A percentile compares a stretch with the other conserved stretches of the same genome.
These are phyloP conservation scores for Monosporozyma aquatica DNA, from an alignment of 805 yeast genomes.

Conservation along the genomic window DNA sequence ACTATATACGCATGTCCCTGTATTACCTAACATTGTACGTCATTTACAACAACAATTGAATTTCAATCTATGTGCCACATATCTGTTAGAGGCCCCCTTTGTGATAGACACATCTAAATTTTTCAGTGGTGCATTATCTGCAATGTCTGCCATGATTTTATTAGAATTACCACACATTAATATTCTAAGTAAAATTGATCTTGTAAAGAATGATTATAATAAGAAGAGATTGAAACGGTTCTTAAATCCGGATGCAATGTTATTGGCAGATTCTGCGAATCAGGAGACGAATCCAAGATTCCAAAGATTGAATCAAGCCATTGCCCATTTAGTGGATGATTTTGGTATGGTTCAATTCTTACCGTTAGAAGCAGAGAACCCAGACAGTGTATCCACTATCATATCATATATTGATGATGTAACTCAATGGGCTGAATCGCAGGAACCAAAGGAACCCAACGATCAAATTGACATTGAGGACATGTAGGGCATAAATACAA, in stretches of 20 bases:
- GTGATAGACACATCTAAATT: constrained; percentile 84
- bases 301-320: constrained; percentile 62
- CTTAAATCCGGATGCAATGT: constrained; percentile 83
- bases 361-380: constrained; percentile 73
- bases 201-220: constrained; percentile 70
- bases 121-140: constrained; percentile 90
- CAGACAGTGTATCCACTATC: constrained; percentile 71
- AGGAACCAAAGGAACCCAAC: constrained; percentile 93
- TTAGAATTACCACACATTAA: constrained; percentile 93
- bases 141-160: constrained; percentile 97
- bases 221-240: constrained; percentile 72
- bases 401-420: constrained; percentile 90
- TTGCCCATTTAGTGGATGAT: constrained; percentile 88
- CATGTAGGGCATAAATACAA: not conserved
- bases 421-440: constrained; percentile 94
- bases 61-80: constrained; percentile 87
- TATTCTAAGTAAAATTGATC: constrained; percentile 76
- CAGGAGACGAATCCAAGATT: constrained; percentile 47
- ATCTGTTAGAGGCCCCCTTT: constrained; percentile 88
- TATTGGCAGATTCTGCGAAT: constrained; percentile 45
- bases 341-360: constrained; percentile 98
- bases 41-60: constrained; percentile 74
- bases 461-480: constrained; percentile 66
- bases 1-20: constrained; percentile 88
- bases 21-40: constrained; percentile 77